Conservation (phyloP, 2,329 filamentous ascomycete genomes). For the Aspergillus sp. region DNA sequence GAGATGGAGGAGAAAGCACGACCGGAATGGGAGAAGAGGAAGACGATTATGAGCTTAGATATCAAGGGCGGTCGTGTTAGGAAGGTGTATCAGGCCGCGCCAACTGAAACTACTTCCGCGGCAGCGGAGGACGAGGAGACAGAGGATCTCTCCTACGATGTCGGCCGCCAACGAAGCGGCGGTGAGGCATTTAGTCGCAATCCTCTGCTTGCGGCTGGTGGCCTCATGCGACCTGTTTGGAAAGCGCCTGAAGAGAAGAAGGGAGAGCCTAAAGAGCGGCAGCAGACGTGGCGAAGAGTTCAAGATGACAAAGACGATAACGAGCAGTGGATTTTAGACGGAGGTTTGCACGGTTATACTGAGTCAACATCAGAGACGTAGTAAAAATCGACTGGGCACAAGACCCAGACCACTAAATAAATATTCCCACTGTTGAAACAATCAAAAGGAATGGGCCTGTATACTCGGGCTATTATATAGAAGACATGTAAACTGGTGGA, state of each 20-base stretch:
- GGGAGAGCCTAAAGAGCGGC: constrained; percentile 27
- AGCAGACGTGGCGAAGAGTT: constrained; percentile 48
- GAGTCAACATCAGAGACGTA: constrained; percentile 1
- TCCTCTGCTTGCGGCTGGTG: constrained; percentile 44
- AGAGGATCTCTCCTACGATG: constrained; percentile 16
- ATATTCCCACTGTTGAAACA: background rate
- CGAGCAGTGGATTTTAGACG: constrained; percentile 49
- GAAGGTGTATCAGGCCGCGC: constrained; percentile 44
- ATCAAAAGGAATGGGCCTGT: background rate
- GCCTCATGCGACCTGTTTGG: constrained; percentile 48
- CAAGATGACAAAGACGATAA: constrained; percentile 50
- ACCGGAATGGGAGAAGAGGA: constrained; percentile 86
- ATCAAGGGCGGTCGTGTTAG: constrained; percentile 75
- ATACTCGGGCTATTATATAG: too few relatives aligned
- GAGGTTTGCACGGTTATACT: constrained; percentile 40
- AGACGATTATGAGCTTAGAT: constrained; percentile 82
- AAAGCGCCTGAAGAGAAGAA: constrained; percentile 34
- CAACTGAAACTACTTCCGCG: constrained; percentile 22
- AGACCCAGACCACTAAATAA: background rate
- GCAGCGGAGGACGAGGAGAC: constrained; percentile 20
- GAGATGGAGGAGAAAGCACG: constrained; percentile 84
- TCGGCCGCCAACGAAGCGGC: constrained; percentile 17
- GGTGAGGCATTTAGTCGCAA: constrained; percentile 45
- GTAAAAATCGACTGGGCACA: background rate
- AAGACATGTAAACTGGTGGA: too few relatives aligned